phyloP scores from a whole-genome alignment of 2,329 filamentous ascomycete genomes.

The Tolypocladium ophioglossoides region DNA sequence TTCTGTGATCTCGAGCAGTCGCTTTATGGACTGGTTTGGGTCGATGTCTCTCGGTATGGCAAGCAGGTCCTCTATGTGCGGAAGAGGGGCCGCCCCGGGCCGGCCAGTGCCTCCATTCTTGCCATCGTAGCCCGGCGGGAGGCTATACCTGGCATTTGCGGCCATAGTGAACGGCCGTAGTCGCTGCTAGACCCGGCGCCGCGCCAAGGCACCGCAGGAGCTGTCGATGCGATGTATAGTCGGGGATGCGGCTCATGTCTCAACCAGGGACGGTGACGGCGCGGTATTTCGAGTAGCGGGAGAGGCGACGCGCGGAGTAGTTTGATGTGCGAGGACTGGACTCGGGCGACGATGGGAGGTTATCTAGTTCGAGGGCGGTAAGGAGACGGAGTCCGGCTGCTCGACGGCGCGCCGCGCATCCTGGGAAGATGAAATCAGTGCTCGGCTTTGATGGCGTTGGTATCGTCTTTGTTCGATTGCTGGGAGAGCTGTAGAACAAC shows the following conservation, averaged over 20 bases:
- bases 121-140: slow-evolving; percentile 16
- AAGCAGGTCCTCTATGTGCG: slow-evolving; percentile 44
- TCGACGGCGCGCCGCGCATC: not conserved
- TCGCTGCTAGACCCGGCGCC: slow-evolving; percentile 5
- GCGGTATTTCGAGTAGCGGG: not conserved
- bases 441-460: not conserved
- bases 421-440: not conserved
- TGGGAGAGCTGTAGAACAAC: not conserved
- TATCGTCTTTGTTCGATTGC: not conserved
- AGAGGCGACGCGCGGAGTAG: not conserved
- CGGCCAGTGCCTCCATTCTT: slow-evolving; percentile 15
- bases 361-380: not conserved
- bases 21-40: slow-evolving; percentile 38
- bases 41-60: slow-evolving; percentile 35
- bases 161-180: slow-evolving; percentile 18
- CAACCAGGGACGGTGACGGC: not conserved
- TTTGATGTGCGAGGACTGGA: not conserved
- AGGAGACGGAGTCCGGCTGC: not conserved
- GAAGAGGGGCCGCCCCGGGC: slow-evolving; percentile 25
- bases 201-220: not conserved
- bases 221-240: not conserved
- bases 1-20: slow-evolving; percentile 42
- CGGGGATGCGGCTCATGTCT: not conserved
- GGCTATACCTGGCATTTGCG: slow-evolving; percentile 17
- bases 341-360: not conserved